Conservation (phyloP, 148 eudicot species). For the Drosera capensis region DNA sequence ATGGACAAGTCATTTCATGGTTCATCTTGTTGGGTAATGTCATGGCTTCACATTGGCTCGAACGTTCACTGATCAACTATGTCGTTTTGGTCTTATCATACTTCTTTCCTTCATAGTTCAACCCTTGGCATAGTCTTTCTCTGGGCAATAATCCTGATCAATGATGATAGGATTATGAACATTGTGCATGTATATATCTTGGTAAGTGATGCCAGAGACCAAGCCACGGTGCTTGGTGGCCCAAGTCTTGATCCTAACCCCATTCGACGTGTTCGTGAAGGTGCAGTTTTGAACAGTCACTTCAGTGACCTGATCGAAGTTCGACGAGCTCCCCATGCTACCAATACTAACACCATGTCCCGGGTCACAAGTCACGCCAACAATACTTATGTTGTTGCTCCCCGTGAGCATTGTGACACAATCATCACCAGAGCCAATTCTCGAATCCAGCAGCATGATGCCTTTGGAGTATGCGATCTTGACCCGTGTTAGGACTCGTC, state of each 20-base stretch:
- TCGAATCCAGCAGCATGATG: constrained; percentile 3
- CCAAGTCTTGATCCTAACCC: constrained; percentile 24
- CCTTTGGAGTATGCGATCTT: constrained; percentile 7
- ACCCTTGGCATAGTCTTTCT: constrained; percentile 10
- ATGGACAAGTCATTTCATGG: no score
- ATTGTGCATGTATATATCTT: constrained; percentile 3
- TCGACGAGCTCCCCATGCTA: constrained; percentile 12
- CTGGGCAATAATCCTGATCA: constrained; percentile 26
- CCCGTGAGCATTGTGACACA: constrained; percentile 16
- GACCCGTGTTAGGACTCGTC: constrained; percentile 20
- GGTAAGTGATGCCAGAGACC: constrained; percentile 5
- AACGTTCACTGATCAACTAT: no score
- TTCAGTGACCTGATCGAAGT: constrained; percentile 8
- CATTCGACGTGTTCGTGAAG: constrained; percentile 9
- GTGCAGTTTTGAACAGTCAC: constrained; percentile 10
- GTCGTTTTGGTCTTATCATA: no score
- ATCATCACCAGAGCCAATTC: constrained; percentile 22
- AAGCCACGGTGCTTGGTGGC: constrained; percentile 8
- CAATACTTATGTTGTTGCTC: constrained; percentile 6
- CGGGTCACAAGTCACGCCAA: constrained; percentile 16
- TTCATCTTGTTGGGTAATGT: no score
- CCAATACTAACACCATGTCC: constrained; percentile 29
- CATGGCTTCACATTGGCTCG: no score
- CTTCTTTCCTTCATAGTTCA: no score
- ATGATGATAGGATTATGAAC: constrained; percentile 22